These are phyloP conservation scores for Apostasia ramifera DNA, from an alignment of 106 monocot species.

Conservation along the genomic window DNA sequence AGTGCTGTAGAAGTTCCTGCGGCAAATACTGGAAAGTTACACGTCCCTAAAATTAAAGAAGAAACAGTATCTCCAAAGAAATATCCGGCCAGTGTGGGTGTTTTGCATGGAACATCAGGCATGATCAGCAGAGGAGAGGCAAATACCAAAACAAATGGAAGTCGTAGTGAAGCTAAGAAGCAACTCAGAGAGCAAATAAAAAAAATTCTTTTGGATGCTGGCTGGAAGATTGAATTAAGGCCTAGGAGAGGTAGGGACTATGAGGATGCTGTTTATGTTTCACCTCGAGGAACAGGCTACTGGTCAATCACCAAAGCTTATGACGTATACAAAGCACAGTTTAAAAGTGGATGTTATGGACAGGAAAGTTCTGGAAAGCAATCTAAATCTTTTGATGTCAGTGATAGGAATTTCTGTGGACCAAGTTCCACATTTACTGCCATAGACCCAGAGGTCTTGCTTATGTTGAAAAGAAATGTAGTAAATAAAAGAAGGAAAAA, in stretches of 20 bases:
- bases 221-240: conserved; percentile 24
- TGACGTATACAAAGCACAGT: not conserved
- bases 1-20: not conserved
- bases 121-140: too few relatives aligned
- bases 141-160: not conserved
- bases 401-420: not conserved
- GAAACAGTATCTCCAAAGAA: not conserved
- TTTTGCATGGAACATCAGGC: conserved; percentile 1
- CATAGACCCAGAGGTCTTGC: conserved; percentile 5
- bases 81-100: not conserved
- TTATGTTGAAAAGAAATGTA: conserved; percentile 32
- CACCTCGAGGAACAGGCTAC: conserved; percentile 17
- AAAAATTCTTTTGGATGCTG: conserved; percentile 16
- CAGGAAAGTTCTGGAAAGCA: not conserved
- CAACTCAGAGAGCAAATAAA: conserved; percentile 16
- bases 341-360: not conserved
- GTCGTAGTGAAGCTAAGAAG: conserved; percentile 10
- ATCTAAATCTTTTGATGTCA: not conserved
- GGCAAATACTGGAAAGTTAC: not conserved
- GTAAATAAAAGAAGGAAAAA: conserved; percentile 17
- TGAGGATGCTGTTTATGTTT: conserved; percentile 20
- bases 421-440: not conserved
- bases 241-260: conserved; percentile 26
- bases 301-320: conserved; percentile 31
- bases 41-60: not conserved